Evolutionary conservation across 2,329 filamentous ascomycete genomes (phyloP).

Genomic region (Lachnellula occidentalis): DNA sequence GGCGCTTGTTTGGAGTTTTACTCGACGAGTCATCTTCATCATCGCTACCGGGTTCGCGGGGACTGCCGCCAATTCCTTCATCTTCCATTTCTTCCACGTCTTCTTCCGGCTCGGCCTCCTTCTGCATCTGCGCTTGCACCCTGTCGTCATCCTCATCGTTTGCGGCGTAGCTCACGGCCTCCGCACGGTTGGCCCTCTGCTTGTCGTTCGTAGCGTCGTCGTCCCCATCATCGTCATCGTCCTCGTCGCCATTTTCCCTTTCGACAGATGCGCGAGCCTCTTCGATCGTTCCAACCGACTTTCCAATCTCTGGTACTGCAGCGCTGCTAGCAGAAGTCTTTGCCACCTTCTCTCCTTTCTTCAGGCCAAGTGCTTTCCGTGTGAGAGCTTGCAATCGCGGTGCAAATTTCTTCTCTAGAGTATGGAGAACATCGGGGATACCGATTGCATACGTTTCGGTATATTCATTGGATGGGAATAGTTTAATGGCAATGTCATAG

Average conservation of each 20-base stretch:
- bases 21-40: constrained; percentile 33
- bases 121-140: constrained; percentile 59
- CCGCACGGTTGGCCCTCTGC: constrained; percentile 67
- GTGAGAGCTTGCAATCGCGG: constrained; percentile 65
- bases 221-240: constrained; percentile 50
- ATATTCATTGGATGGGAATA: constrained; percentile 85
- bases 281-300: constrained; percentile 51
- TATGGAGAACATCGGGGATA: constrained; percentile 67
- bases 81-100: constrained; percentile 44
- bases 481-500: constrained; percentile 74
- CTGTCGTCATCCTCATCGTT: constrained; percentile 88
- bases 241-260: constrained; percentile 56
- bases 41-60: constrained; percentile 32
- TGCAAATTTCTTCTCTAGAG: constrained; percentile 77
- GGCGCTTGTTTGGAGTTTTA: constrained; percentile 18
- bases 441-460: constrained; percentile 77
- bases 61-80: constrained; percentile 48
- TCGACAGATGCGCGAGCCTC: constrained; percentile 44
- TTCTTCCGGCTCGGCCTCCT: constrained; percentile 51
- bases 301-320: constrained; percentile 71
- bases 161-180: constrained; percentile 83
- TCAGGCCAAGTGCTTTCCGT: constrained; percentile 75
- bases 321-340: constrained; percentile 53
- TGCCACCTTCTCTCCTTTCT: constrained; percentile 54
- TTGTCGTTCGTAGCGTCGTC: constrained; percentile 72